Base-by-base conservation (phyloP, 2,329 filamentous ascomycete species). In the Colletotrichum sp. region DNA sequence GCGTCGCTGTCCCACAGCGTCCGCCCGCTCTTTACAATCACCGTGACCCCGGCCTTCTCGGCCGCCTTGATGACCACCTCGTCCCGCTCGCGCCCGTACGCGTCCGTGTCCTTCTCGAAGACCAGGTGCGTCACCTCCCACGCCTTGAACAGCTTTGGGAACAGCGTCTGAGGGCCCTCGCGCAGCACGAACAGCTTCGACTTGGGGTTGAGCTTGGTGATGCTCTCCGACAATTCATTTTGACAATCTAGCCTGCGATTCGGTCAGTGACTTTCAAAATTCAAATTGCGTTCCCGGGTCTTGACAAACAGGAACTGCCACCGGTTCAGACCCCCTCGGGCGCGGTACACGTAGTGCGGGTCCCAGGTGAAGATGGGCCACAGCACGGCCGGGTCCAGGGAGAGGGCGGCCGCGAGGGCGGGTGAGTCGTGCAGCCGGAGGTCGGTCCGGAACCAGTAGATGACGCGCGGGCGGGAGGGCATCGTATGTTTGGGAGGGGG, bases 301-400 rank as follows among this genome's bases (percentile, higher is more conserved):
- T n/a, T 11, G 12, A 76, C 86, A 80, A 80, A 91, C 86, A 95
- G 83, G 80, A 93, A 96, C 79, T 94, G 92, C 93, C 93, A 96
- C 78, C 94, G 87, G 80, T 96, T 96, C 11, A 91, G 86, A 0
- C 93, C 93, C 6, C 93, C 93, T 73, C 94, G 89, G 1, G 92
- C 91, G 36, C 89, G 89, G 81, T 95, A 95, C 30, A 96, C 93
- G 81, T 96, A 96, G 82, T 96, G 93, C 72, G 94, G 94, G 81
- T 95, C 94, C 93, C 94, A 96, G 2, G 93, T 95, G 88, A 94
- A 96, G 61, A 96, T 90, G 1, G 94, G 94, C 87, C 93, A 96
- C 30, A 96, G 86, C 25, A 90, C 91, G 68, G 90, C 89, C 2
- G 94, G 93, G 1, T 94, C 87, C 8, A 96, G 87, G 74, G 94